These are phyloP conservation scores for Psidium friedrichsthalianum DNA, from an alignment of 345 rosid genomes.

Conservation along the genomic window DNA sequence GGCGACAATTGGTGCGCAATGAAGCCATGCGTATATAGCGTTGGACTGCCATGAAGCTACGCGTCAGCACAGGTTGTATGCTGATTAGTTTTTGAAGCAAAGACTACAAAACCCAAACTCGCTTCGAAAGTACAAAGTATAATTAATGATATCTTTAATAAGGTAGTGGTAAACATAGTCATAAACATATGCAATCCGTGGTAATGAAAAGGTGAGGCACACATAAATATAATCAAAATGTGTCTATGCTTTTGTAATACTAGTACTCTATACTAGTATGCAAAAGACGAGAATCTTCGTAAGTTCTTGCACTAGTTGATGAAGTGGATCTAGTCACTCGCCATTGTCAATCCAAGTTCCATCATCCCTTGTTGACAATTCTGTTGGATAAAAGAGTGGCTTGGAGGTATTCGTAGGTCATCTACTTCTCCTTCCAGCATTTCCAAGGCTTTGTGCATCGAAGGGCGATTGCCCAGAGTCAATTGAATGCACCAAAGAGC, in stretches of 20 bases:
- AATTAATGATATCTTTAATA: neutral
- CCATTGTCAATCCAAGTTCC: neutral
- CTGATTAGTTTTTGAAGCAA: neutral
- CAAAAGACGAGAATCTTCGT: neutral
- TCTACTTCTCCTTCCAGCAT: neutral
- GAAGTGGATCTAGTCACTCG: neutral
- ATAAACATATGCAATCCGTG: neutral
- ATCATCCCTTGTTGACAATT: neutral
- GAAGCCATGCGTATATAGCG: too few species aligned
- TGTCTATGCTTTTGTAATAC: neutral
- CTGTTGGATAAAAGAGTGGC: too few species aligned
- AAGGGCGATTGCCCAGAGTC: neutral
- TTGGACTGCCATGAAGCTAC: too few species aligned
- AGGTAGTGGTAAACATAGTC: neutral
- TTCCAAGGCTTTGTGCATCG: neutral
- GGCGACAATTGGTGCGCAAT: too few species aligned
- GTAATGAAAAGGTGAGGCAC: neutral
- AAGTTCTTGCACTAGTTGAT: neutral
- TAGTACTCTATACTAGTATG: neutral
- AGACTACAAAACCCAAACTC: neutral
- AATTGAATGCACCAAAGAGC: neutral
- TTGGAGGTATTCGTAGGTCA: neutral
- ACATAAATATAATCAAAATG: too few species aligned
- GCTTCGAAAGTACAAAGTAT: neutral
- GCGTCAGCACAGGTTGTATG: too few species aligned